phyloP scores from a whole-genome alignment of 257 asterid species.

The Lavandula angustifolia region DNA sequence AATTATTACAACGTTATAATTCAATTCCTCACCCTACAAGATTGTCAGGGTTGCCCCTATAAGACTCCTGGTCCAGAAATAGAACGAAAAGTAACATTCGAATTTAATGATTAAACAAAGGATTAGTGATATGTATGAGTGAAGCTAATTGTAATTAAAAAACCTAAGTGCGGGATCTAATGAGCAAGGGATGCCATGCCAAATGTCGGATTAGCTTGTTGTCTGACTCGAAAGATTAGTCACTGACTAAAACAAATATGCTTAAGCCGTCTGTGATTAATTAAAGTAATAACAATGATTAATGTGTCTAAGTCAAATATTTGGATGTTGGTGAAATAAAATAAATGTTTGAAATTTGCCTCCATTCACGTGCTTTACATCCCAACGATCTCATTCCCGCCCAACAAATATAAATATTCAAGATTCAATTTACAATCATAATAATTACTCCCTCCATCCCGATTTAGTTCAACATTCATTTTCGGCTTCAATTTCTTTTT shows the following conservation, averaged over 20 bases:
- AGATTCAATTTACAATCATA: background rate
- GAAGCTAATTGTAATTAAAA: background rate
- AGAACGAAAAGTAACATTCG: too few species aligned
- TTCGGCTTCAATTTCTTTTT: too few species aligned
- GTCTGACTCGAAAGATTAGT: background rate
- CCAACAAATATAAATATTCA: background rate
- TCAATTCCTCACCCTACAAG: too few species aligned
- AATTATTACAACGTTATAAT: too few species aligned
- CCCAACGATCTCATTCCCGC: constrained; percentile 17
- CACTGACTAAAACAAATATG: constrained; percentile 10
- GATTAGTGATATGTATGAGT: too few species aligned
- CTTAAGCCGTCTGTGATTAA: constrained; percentile 15
- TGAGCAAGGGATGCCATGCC: constrained; percentile 29
- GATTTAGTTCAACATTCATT: too few species aligned
- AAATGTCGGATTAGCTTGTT: constrained; percentile 14
- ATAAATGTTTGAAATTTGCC: background rate
- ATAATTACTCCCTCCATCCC: too few species aligned
- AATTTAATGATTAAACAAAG: too few species aligned
- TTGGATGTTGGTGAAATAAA: constrained; percentile 13
- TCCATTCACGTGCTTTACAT: constrained; percentile 33
- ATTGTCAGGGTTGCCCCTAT: too few species aligned
- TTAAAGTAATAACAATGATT: constrained; percentile 31
- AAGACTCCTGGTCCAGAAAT: too few species aligned
- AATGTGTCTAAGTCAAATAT: constrained; percentile 30
- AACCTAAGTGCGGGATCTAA: background rate